Evolutionary conservation across 305 asterid genomes (phyloP), one percentile per base, ranked within the genome.

Genomic region (Solanum aculeatissimum): DNA sequence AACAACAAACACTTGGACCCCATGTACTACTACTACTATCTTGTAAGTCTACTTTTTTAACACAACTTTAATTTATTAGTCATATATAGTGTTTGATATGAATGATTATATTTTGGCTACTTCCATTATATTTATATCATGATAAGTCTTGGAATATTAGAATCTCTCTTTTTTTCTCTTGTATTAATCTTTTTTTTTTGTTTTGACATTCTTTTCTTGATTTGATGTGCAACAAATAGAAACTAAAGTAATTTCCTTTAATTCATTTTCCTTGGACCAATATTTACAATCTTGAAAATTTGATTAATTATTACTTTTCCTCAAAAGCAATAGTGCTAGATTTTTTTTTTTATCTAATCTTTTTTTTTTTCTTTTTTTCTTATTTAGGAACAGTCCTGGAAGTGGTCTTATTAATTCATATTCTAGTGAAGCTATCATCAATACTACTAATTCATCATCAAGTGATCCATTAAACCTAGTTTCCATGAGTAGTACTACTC

Each of bases 1-100:
- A 43, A 57, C 74, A 72, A 13, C 91, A 86, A 91, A 86, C 88
- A 82, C 89, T 86, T 92, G 96, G 97, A 88, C 92, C 89, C 90
- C 97, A 43, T 57, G 85, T 86, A 82, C 92, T 89, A 80, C 92
- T 89, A 80, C 92, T 89, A 79, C 92, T 89, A 82, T 89, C 89
- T 90, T 93, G 99, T 95, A 92, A 93, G 96, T 90, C 84, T 84
- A 80, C 86, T 91, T 84, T 85, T 84, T 84, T 87, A 23, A 47
- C 66, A 51, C 63, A 78, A 54, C 65, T 54, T 51, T 35, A 35
- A 35, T 35, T 35, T 63, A 66, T 53, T 82, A 35, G 49, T 69
- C 75, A 69, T 35, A 63, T 63, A 65, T 65, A 15, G 51, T 27
- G 51, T 65, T 65, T 70, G 70, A 80, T 63, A 81, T 23, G 84